A percentile compares a stretch with the other conserved stretches of the same genome.
phyloP scores from a whole-genome alignment of 2,329 filamentous ascomycete species.

The Teratosphaeria epicoccoides region DNA sequence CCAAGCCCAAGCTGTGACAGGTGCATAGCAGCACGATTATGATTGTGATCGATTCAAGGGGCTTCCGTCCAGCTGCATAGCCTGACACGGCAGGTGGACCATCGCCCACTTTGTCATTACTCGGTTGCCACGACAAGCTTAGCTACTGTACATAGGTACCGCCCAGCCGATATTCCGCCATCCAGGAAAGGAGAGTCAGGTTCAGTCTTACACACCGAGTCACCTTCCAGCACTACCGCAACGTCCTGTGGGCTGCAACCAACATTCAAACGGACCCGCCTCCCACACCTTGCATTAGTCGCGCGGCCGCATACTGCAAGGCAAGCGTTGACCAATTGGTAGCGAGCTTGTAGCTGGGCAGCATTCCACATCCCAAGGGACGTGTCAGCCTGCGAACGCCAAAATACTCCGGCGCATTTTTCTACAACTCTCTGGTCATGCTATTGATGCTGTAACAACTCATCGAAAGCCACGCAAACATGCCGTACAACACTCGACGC shows the following conservation, averaged over 20 bases:
- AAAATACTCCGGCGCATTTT: not conserved
- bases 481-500: conserved; percentile 41
- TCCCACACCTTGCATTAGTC: not conserved
- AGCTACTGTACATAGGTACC: not conserved
- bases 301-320: not conserved
- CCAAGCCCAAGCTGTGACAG: not conserved
- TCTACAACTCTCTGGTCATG: not conserved
- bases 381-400: not conserved
- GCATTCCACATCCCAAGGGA: not conserved
- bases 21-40: not conserved
- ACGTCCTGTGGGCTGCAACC: not conserved
- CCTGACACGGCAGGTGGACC: not conserved
- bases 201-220: not conserved
- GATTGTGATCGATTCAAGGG: not conserved
- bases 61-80: not conserved
- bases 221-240: not conserved
- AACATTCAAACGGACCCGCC: not conserved
- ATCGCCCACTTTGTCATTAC: not conserved
- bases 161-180: not conserved
- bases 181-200: not conserved
- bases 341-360: not conserved
- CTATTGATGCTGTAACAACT: not conserved
- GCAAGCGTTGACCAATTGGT: not conserved
- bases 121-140: not conserved
- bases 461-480: not conserved